Evolutionary conservation across 768 basidiomycete species (phyloP), one percentile per base, ranked within the genome.

Genomic region (Lactarius sanguifluus): DNA sequence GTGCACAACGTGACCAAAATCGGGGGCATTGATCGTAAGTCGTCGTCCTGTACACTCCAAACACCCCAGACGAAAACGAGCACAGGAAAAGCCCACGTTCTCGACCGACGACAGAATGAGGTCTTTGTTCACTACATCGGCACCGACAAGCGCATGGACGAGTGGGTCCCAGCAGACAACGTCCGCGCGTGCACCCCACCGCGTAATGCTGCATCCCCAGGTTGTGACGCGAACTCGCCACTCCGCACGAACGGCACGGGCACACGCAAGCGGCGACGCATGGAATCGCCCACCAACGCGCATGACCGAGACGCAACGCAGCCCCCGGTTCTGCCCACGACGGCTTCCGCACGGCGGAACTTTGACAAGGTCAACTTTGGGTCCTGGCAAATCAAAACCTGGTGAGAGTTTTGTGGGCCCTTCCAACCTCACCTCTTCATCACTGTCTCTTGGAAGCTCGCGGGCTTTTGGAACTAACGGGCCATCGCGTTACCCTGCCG

Each of bases 341-440:
- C 41, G 43, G 61, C 64, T 52, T 61, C 71, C 23, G 82, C 85
- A 5, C 85, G 87, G 71, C 82, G 91, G 67, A 97, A 96, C 74
- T 94, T 95, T 73, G 92, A 94, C 67, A 86, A 85, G 72, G 92
- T 96, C 69, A 84, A 87, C 72, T 93, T 94, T 76, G 92, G 92
- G 54, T 81, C 86, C 32, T 95, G 90, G 86, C 83, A 90, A 74
- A 91, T 97, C 72, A 89, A 87, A 74, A 93, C 94, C 10, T 96
- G 94, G 94, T 94, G 71, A 71, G 87, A 80, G 57, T 58, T 56
- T 34, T n/a, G 55, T 56, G 55, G 32, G 30, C 28, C 38, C 23
- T 56, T 25, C 63, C 18, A 30, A 62, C 28, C 45, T 62, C 45
- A 28, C 13, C 25, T 6, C 50, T 52, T 52, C 59, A n/a, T 36